Evolutionary conservation across 176 grass and related monocot species (phyloP).

Genomic region (Tuctoria greenei): DNA sequence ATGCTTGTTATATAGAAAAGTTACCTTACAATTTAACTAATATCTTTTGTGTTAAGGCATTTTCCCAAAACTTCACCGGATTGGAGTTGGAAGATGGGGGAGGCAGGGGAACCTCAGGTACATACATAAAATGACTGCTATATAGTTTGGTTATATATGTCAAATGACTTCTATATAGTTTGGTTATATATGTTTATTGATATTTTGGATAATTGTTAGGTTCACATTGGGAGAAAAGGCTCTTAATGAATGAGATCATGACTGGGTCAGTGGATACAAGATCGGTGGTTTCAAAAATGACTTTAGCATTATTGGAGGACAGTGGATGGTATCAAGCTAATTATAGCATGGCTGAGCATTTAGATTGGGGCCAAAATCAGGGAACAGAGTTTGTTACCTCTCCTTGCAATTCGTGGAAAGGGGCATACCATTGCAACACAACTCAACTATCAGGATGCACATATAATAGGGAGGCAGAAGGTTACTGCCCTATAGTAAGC

Average conservation of each 20-base stretch:
- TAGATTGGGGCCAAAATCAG: constrained; percentile 98
- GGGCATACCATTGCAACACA: constrained; percentile 89
- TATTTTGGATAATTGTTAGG: constrained; percentile 42
- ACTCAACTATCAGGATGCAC: constrained; percentile 97
- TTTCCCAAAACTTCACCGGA: constrained; percentile 94
- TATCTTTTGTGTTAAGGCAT: constrained; percentile 59
- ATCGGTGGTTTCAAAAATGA: constrained; percentile 99
- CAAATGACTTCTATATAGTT: background rate
- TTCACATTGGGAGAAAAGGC: constrained; percentile 99
- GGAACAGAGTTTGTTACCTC: constrained; percentile 89
- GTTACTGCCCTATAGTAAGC: constrained; percentile 98
- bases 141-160: background rate
- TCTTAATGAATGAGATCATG: constrained; percentile 99
- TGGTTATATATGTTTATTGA: constrained; percentile 26
- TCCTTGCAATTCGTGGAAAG: constrained; percentile 89
- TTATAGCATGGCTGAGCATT: constrained; percentile 94
- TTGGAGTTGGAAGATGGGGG: constrained; percentile 98
- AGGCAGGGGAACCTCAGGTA: constrained; percentile 98
- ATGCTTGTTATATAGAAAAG: constrained; percentile 20
- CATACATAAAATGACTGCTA: background rate
- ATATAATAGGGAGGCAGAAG: constrained; percentile 98
- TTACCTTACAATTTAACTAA: background rate
- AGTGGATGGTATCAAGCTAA: constrained; percentile 99
- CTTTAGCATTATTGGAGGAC: constrained; percentile 95
- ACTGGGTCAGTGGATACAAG: constrained; percentile 96